Conservation (phyloP, 164 flowering plant species). For the Macadamia tetraphylla region DNA sequence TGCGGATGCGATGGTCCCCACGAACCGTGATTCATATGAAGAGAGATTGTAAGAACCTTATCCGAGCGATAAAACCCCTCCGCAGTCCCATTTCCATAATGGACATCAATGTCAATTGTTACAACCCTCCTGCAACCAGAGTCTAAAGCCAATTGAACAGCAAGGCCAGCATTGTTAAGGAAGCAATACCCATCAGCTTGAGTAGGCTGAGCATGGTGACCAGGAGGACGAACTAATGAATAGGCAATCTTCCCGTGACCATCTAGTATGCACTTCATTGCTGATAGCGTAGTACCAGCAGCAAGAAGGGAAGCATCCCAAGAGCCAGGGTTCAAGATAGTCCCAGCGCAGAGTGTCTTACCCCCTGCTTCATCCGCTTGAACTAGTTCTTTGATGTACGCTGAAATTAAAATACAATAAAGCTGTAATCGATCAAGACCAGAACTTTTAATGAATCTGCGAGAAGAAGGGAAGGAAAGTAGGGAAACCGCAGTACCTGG, state of each 20-base stretch:
- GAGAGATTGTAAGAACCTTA: constrained; percentile 76
- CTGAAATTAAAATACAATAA: constrained; percentile 26
- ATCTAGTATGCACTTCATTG: constrained; percentile 74
- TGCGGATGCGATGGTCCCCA: constrained; percentile 99
- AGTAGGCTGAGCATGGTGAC: constrained; percentile 96
- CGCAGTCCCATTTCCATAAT: constrained; percentile 94
- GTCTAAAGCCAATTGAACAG: constrained; percentile 62
- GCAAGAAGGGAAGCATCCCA: constrained; percentile 84
- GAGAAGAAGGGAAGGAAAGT: not conserved
- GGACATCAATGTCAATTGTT: constrained; percentile 89
- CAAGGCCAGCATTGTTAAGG: constrained; percentile 88
- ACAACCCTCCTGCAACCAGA: constrained; percentile 62
- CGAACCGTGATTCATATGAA: constrained; percentile 96
- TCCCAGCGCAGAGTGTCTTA: constrained; percentile 56
- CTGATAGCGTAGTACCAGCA: constrained; percentile 79
- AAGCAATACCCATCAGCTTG: constrained; percentile 97
- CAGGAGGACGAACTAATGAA: constrained; percentile 93
- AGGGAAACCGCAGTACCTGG: constrained; percentile 33
- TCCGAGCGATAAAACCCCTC: constrained; percentile 72
- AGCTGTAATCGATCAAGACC: not conserved
- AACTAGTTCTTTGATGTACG: constrained; percentile 58
- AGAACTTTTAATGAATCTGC: too few species aligned
- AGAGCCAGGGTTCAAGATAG: constrained; percentile 81
- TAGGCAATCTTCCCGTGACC: constrained; percentile 68
- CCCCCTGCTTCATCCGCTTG: constrained; percentile 69